Evolutionary conservation across 2,329 filamentous ascomycete genomes (phyloP).

Genomic region (Hymenoscyphus salicellus): DNA sequence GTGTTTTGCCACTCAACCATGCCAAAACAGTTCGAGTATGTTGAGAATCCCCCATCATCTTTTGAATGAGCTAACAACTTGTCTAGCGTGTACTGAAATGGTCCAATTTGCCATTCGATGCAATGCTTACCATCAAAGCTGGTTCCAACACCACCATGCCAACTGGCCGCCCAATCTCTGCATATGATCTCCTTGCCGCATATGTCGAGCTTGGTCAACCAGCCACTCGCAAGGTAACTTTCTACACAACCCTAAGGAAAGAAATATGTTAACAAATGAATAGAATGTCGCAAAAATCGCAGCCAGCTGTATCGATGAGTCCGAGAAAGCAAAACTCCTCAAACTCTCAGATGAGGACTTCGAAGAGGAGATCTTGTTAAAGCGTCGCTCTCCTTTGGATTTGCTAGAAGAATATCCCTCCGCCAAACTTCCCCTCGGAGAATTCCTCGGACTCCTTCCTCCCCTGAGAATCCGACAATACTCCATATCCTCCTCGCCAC

Average conservation of each 20-base stretch:
- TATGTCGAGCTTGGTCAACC: constrained; percentile 60
- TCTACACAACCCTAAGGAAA: no score
- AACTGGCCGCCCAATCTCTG: constrained; percentile 47
- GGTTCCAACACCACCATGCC: constrained; percentile 42
- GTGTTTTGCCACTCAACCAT: constrained; percentile 21
- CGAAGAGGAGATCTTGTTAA: constrained; percentile 38
- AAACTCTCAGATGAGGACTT: constrained; percentile 37
- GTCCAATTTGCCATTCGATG: constrained; percentile 59
- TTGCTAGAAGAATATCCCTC: constrained; percentile 62
- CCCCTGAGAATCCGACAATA: constrained; percentile 78
- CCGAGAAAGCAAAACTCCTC: constrained; percentile 42
- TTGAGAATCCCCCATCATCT: not conserved
- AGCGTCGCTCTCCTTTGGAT: constrained; percentile 63
- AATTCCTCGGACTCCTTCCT: constrained; percentile 69
- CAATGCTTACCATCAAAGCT: constrained; percentile 48
- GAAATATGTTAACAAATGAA: not conserved
- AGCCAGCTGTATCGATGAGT: constrained; percentile 45
- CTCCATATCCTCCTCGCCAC: constrained; percentile 73
- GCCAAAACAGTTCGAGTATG: constrained; percentile 14
- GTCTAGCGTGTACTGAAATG: constrained; percentile 50
- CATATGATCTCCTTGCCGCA: constrained; percentile 51
- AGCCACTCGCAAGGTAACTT: constrained; percentile 47
- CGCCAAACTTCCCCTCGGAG: constrained; percentile 59
- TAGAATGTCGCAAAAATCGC: constrained; percentile 47
- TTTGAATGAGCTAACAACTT: not conserved